Evolutionary conservation across 2,329 filamentous ascomycete species (phyloP), one percentile per base, ranked within the genome.

Genomic region (Tolypocladium tundrense): DNA sequence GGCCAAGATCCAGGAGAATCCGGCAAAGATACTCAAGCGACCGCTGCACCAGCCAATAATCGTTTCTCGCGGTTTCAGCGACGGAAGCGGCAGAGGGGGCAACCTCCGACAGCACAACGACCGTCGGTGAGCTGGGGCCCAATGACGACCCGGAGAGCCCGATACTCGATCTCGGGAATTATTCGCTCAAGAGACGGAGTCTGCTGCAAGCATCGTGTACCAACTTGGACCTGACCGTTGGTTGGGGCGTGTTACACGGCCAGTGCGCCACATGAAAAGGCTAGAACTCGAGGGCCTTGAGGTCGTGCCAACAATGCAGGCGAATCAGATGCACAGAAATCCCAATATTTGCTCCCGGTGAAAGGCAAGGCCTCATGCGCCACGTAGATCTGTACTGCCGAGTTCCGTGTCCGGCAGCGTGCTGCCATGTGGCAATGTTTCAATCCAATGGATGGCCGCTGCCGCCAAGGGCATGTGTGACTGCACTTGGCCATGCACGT

Each of bases 41-140:
- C 82, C 82, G 24, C 71, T 83, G 24, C 82, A 84, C 63, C 77
- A 80, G 60, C 82, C 82, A 10, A 70, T 84, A 19, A 66, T 82
- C 40, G 76, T 84, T 54, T 68, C 67, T 24, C 65, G 62, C 40
- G 65, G 65, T n/a, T 51, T 40, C 13, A 41, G 51, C 24, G 60
- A 62, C 13, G 58, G 62, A 10, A 58, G 61, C 51, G 63, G 59
- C 53, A 58, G 61, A 55, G 62, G 63, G 62, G 66, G 67, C 61
- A 62, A 64, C 61, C 62, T 63, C 33, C 60, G 64, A 45, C 61
- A 58, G 33, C 60, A 64, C 58, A 68, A 70, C 63, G 68, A 67
- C 58, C 45, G 53, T 39, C 43, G 53, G 9, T 45, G 53, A 8
- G 21, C 39, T 33, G n/a, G 35, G 16, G 51, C 40, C 42, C 21